Percentiles rank a stretch among this genome's conserved stretches.
These are phyloP conservation scores for Brasenia schreberi DNA, from an alignment of 164 flowering plant species.

Conservation along the genomic window DNA sequence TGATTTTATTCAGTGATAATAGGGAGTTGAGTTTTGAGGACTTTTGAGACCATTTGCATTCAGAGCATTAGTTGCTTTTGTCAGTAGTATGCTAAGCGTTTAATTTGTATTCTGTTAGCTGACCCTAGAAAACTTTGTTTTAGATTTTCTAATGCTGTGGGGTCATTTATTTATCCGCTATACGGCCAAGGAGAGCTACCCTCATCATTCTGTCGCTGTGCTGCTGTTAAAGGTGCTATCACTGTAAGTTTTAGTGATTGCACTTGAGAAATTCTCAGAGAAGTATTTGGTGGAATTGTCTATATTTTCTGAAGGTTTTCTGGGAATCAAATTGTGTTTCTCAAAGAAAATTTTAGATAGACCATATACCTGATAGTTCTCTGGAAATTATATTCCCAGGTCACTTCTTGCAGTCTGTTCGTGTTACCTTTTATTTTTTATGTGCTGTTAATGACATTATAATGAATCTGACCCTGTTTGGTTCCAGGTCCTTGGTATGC, in stretches of 20 bases:
- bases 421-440: not conserved
- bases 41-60: not conserved
- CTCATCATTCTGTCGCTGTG: conserved; percentile 91
- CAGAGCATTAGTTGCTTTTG: too few species aligned
- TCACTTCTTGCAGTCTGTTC: too few species aligned
- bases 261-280: not conserved
- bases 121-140: conserved; percentile 1
- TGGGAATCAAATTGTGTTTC: too few species aligned
- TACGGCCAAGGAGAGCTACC: conserved; percentile 96
- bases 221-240: conserved; percentile 92
- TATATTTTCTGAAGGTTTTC: too few species aligned
- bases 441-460: not conserved
- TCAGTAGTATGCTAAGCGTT: not conserved
- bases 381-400: too few species aligned
- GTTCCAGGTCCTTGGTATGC: conserved; percentile 76
- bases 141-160: conserved; percentile 69
- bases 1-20: too few species aligned
- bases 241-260: conserved; percentile 34
- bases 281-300: too few species aligned
- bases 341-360: too few species aligned
- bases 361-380: too few species aligned
- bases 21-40: not conserved
- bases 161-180: conserved; percentile 78
- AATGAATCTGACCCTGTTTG: not conserved
- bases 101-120: not conserved